Conservation (phyloP, 2,329 filamentous ascomycete genomes). For the Chaetomium olivaceum region DNA sequence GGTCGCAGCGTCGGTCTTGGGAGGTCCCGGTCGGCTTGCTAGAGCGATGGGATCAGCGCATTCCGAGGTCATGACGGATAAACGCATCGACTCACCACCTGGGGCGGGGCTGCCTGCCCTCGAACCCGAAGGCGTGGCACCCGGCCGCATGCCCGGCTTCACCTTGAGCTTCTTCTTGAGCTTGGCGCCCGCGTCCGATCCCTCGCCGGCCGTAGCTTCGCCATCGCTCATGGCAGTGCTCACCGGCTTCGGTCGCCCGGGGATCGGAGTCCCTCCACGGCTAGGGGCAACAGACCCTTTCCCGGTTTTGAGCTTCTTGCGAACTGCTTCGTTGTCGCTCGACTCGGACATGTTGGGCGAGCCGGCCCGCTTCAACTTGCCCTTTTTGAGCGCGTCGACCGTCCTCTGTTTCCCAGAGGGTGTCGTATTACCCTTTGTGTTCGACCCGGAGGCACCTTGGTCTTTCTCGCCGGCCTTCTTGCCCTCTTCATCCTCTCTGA, state of each 20-base stretch:
- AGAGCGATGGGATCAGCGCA: not conserved
- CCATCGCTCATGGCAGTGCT: conserved; percentile 69
- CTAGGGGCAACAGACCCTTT: conserved; percentile 53
- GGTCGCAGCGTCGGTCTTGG: conserved; percentile 23
- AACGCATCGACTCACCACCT: conserved; percentile 40
- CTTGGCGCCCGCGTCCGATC: conserved; percentile 57
- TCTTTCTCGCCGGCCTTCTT: conserved; percentile 56
- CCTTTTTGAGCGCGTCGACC: conserved; percentile 53
- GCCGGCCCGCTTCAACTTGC: conserved; percentile 76
- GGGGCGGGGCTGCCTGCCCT: conserved; percentile 62
- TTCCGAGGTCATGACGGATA: not conserved
- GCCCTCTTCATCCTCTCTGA: conserved; percentile 60
- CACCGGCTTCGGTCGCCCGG: conserved; percentile 44
- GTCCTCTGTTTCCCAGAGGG: conserved; percentile 51
- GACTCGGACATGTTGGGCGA: conserved; percentile 88
- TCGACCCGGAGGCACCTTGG: conserved; percentile 53
- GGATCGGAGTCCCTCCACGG: conserved; percentile 57
- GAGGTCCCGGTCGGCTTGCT: conserved; percentile 18
- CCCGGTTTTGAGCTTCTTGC: conserved; percentile 71
- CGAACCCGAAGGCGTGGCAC: conserved; percentile 58
- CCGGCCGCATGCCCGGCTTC: conserved; percentile 46
- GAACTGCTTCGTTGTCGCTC: conserved; percentile 84
- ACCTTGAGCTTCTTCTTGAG: conserved; percentile 59
- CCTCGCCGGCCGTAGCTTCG: conserved; percentile 69
- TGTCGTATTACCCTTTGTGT: conserved; percentile 67